Conservation (phyloP, 139 green algal genomes). For the Closterium sp. region DNA sequence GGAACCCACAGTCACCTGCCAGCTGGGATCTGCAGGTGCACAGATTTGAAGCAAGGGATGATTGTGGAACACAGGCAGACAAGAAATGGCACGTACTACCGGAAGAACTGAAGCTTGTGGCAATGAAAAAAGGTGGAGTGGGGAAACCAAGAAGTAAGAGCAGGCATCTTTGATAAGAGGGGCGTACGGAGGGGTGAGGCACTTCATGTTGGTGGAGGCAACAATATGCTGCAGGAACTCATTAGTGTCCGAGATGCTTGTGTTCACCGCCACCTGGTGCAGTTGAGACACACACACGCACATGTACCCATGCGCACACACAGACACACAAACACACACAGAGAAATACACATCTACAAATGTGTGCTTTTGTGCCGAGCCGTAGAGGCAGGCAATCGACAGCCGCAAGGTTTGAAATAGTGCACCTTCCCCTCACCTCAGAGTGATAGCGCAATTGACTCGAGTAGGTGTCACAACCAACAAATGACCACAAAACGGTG, state of each 20-base stretch:
- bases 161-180: background rate
- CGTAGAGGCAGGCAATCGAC: too few species aligned
- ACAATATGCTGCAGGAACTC: slow-evolving; percentile 95
- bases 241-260: slow-evolving; percentile 78
- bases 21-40: slow-evolving; percentile 65
- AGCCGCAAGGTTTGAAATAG: too few species aligned
- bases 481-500: too few species aligned
- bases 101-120: background rate
- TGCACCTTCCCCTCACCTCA: too few species aligned
- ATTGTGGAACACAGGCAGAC: background rate
- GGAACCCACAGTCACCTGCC: slow-evolving; percentile 87
- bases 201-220: slow-evolving; percentile 93
- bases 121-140: background rate
- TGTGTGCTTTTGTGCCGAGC: too few species aligned
- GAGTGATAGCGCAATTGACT: too few species aligned
- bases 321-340: background rate
- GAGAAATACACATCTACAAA: background rate
- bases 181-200: slow-evolving; percentile 79
- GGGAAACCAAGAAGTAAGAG: background rate
- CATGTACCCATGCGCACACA: background rate
- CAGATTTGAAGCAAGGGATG: background rate
- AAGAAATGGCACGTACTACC: too few species aligned
- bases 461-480: too few species aligned
- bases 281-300: background rate
- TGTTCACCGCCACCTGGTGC: slow-evolving; percentile 85